Evolutionary conservation across 2,329 filamentous ascomycete genomes (phyloP).

Genomic region (Ascochyta viciae-villosae): DNA sequence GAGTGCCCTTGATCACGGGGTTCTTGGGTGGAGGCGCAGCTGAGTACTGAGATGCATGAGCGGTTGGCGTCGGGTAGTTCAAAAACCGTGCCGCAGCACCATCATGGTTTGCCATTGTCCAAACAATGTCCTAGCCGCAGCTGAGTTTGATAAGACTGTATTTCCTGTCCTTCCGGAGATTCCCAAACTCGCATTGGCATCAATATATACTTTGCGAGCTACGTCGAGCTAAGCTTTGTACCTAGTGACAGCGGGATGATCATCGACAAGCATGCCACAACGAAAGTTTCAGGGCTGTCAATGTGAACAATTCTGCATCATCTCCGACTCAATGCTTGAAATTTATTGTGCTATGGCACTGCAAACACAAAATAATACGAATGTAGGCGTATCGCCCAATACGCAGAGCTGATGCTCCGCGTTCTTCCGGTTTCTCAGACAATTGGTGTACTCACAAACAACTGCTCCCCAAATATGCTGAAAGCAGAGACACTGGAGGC

Average conservation of each 20-base stretch:
- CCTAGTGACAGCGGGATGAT: conserved; percentile 7
- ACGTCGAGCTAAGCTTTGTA: neutral
- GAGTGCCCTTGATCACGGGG: conserved; percentile 71
- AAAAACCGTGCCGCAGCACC: conserved; percentile 33
- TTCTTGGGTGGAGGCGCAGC: conserved; percentile 60
- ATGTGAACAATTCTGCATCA: neutral
- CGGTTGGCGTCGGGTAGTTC: conserved; percentile 46
- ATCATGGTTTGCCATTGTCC: conserved; percentile 31
- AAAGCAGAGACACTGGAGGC: conserved; percentile 16
- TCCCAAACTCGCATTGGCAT: neutral
- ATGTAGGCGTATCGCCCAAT: conserved; percentile 1
- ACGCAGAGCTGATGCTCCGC: neutral
- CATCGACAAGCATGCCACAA: neutral
- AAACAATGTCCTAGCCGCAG: neutral
- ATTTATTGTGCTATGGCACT: conserved; percentile 8
- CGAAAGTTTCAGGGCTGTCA: neutral
- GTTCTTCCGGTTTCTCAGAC: neutral
- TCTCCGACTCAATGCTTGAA: conserved; percentile 4
- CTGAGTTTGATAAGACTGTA: neutral
- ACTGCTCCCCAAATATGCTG: neutral
- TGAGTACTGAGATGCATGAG: conserved; percentile 43
- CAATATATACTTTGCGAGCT: neutral
- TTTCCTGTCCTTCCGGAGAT: neutral
- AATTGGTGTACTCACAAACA: neutral
- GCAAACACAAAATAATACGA: conserved; percentile 7